Conservation (phyloP, 768 basidiomycete genomes). For the Chalciporus chontae region DNA sequence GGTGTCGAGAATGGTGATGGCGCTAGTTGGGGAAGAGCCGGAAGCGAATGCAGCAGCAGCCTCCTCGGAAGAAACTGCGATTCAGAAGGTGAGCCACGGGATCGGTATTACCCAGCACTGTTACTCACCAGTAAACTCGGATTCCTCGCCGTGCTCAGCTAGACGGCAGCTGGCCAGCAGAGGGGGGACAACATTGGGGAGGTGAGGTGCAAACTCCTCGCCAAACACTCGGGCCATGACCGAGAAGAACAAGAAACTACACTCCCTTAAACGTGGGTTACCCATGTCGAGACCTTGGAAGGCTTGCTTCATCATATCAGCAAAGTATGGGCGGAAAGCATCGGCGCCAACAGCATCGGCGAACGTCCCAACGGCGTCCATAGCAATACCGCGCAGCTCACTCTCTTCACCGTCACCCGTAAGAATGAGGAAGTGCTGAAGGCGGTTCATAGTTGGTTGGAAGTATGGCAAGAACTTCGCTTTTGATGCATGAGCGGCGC, state of each 20-base stretch:
- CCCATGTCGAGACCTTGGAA: conserved; percentile 88
- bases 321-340: conserved; percentile 91
- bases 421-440: conserved; percentile 85
- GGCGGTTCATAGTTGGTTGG: conserved; percentile 81
- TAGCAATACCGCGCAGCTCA: conserved; percentile 93
- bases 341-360: conserved; percentile 96
- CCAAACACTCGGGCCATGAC: conserved; percentile 98
- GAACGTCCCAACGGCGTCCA: conserved; percentile 98
- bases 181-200: conserved; percentile 81
- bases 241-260: conserved; percentile 97
- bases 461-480: conserved; percentile 92
- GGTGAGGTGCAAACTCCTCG: conserved; percentile 87
- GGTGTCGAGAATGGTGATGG: conserved; percentile 57
- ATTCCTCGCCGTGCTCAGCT: conserved; percentile 69
- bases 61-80: conserved; percentile 47
- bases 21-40: conserved; percentile 68
- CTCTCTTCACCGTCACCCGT: conserved; percentile 87
- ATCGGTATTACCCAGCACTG: background rate
- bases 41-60: conserved; percentile 63
- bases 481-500: conserved; percentile 95
- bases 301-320: conserved; percentile 93
- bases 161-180: conserved; percentile 82
- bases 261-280: conserved; percentile 85
- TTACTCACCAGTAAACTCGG: conserved; percentile 39
- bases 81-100: conserved; percentile 3